phyloP scores from a whole-genome alignment of 768 basidiomycete genomes.

The Tulasnella sp. region DNA sequence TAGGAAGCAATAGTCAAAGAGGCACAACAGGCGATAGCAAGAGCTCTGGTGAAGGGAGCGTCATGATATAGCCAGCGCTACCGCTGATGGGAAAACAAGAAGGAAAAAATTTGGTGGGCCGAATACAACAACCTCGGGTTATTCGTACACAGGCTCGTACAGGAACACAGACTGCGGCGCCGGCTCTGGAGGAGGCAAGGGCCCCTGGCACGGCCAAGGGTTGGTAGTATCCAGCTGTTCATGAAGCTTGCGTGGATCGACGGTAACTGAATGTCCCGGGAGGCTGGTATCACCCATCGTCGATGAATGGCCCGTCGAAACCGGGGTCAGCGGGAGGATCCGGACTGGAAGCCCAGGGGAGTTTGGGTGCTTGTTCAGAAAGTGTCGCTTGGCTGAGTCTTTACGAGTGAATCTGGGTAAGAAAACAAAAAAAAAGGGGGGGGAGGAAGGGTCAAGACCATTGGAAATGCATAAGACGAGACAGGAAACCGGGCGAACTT shows the following conservation, averaged over 20 bases:
- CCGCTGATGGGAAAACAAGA: not conserved
- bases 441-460: not conserved
- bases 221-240: not conserved
- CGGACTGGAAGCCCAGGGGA: not conserved
- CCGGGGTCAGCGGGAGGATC: not conserved
- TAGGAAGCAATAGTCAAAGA: not conserved
- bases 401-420: not conserved
- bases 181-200: not conserved
- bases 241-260: not conserved
- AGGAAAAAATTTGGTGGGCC: not conserved
- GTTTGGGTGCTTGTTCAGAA: not conserved
- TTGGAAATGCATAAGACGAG: not conserved
- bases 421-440: too few relatives aligned
- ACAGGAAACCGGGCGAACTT: not conserved
- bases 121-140: not conserved
- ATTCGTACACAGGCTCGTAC: too few relatives aligned
- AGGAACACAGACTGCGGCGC: too few relatives aligned
- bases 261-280: not conserved
- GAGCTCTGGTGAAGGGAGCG: not conserved
- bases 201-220: not conserved
- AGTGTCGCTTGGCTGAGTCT: not conserved
- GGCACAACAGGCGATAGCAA: not conserved
- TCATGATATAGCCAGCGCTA: not conserved
- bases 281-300: not conserved
- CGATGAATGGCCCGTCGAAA: not conserved